These are phyloP conservation scores for Cordyceps pruinosa DNA, from an alignment of 2,329 filamentous ascomycete genomes.

Conservation along the genomic window DNA sequence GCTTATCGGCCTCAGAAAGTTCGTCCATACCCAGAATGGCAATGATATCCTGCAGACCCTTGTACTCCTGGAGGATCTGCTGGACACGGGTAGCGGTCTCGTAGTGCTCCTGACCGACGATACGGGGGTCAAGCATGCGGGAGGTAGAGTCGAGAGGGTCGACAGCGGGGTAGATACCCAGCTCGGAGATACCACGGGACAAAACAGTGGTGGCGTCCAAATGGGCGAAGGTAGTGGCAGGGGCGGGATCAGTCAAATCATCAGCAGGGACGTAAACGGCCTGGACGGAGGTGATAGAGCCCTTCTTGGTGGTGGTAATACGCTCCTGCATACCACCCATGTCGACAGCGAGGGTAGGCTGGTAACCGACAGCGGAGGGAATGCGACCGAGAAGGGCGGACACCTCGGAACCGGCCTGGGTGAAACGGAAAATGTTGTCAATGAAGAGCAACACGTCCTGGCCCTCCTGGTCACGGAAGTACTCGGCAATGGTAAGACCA, in stretches of 20 bases:
- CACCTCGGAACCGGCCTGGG: conserved; percentile 99
- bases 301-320: conserved; percentile 99
- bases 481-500: conserved; percentile 72
- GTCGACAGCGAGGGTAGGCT: conserved; percentile 95
- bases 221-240: conserved; percentile 98
- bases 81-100: conserved; percentile 88
- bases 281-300: conserved; percentile 99
- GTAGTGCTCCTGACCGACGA: conserved; percentile 98
- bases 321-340: conserved; percentile 99
- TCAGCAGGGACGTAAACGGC: conserved; percentile 99
- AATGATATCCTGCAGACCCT: conserved; percentile 99
- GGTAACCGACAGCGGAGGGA: conserved; percentile 99
- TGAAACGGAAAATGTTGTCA: conserved; percentile 99
- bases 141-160: conserved; percentile 99
- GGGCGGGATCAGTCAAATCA: conserved; percentile 99
- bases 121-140: conserved; percentile 98
- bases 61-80: conserved; percentile 99
- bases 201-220: conserved; percentile 99
- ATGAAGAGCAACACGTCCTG: conserved; percentile 99
- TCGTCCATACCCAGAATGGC: conserved; percentile 99
- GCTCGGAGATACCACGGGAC: conserved; percentile 99
- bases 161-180: conserved; percentile 99
- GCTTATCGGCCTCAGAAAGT: conserved; percentile 97
- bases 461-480: conserved; percentile 70
- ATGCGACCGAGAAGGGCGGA: conserved; percentile 99